These are phyloP conservation scores for Penicillium macrosclerotiorum DNA, from an alignment of 495 filamentous ascomycete species.

Conservation along the genomic window DNA sequence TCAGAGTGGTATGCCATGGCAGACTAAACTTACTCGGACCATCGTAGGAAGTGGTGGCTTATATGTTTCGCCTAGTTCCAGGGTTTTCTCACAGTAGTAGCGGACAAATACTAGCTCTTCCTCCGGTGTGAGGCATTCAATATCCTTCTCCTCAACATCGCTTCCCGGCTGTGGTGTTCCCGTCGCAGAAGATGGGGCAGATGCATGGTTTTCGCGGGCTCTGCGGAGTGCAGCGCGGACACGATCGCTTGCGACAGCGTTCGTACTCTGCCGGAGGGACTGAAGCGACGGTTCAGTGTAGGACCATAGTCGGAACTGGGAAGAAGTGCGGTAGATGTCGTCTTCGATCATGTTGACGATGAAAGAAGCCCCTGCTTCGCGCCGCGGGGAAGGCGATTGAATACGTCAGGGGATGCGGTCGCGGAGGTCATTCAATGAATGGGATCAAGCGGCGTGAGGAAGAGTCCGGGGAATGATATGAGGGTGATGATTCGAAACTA, in stretches of 20 bases:
- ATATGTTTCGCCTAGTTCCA: constrained; percentile 73
- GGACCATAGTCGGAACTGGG: constrained; percentile 91
- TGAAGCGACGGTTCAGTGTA: constrained; percentile 73
- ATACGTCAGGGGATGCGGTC: too few relatives aligned
- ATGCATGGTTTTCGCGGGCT: constrained; percentile 39
- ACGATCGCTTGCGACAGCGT: constrained; percentile 66
- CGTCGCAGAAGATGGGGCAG: constrained; percentile 35
- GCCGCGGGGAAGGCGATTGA: not conserved
- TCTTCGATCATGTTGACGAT: constrained; percentile 67
- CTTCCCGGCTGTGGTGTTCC: constrained; percentile 38
- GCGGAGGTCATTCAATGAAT: too few relatives aligned
- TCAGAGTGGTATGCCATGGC: not conserved
- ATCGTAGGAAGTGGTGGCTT: constrained; percentile 76
- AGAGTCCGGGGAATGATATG: too few relatives aligned
- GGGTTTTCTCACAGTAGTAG: constrained; percentile 71
- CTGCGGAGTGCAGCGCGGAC: constrained; percentile 63
- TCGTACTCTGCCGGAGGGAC: constrained; percentile 70
- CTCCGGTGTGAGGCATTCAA: constrained; percentile 72
- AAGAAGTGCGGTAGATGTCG: constrained; percentile 84
- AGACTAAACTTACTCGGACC: constrained; percentile 57
- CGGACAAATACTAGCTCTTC: constrained; percentile 82
- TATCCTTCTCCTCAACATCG: constrained; percentile 46
- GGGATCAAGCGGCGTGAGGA: too few relatives aligned
- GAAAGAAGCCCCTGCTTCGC: constrained; percentile 2
- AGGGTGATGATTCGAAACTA: too few relatives aligned